Base-by-base conservation (phyloP, 2,329 filamentous ascomycete genomes). In the Botrytis deweyae region DNA sequence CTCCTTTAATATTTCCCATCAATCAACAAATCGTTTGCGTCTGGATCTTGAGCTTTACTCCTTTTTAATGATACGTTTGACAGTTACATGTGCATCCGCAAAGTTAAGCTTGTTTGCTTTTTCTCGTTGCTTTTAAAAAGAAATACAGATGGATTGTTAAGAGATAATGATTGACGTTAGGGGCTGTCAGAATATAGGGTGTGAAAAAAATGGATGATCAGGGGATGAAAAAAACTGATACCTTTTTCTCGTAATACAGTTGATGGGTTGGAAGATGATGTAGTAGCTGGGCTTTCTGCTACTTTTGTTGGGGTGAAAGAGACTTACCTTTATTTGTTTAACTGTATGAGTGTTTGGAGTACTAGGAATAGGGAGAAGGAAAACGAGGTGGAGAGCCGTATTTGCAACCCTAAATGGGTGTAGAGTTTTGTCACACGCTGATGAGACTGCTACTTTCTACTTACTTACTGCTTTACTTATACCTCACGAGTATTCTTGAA, bases 271-370 rank as follows among this genome's bases (percentile, higher is more conserved):
- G n/a, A 36, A 40, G 59, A 70, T 46, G 68, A 36, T 49, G 29
- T 62, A 25, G 42, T 62, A 20, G 58, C 69, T 71, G 10, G 16
- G 61, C 58, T 71, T 58, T 71, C 58, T 49, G 58, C 42, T 71
- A 25, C 46, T 25, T 71, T 52, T 65, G 42, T 58, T 72, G 61
- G 62, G 70, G 18, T 29, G 25, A 33, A 52, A 55, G 61, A 66
- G 38, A 33, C 49, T 67, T 49, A 42, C n/a, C 44, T n/a, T 55
- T 55, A 40, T 66, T 72, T 72, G 61, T 38, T 42, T 58, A 46
- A 67, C 55, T 52, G 55, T 42, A 52, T 70, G 33, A 44, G 70
- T 68, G 38, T 36, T 58, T 20, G 72, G 55, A 40, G n/a, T 29
- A 58, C 20, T 63, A 18, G 61, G 59, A 46, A 69, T 46, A 42